Percentiles rank a stretch among this genome's conserved stretches.
Evolutionary conservation across 495 filamentous ascomycete genomes (phyloP).

Genomic region (Lasiosphaeria ovina): DNA sequence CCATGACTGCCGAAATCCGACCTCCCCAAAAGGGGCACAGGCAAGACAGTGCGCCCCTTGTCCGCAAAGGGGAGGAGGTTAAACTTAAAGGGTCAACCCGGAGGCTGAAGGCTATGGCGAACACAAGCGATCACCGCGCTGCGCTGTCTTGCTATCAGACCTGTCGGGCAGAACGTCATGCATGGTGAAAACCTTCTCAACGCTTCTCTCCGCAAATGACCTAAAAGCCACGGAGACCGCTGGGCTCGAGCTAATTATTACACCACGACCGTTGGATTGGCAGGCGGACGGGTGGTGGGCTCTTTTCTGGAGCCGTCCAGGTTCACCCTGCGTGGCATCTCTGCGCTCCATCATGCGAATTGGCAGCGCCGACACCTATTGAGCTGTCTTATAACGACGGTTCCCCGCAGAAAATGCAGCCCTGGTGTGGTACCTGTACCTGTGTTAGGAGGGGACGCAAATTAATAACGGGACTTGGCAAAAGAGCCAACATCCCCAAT

Average conservation of each 20-base stretch:
- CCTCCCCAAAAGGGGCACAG: not conserved
- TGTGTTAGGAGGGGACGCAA: conserved; percentile 21
- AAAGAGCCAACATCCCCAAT: conserved; percentile 17
- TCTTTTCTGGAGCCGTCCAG: too few species aligned
- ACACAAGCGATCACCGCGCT: not conserved
- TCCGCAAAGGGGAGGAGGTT: conserved; percentile 5
- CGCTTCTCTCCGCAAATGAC: too few species aligned
- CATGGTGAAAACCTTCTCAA: not conserved
- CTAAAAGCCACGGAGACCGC: too few species aligned
- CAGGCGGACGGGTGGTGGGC: too few species aligned
- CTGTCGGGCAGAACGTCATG: not conserved
- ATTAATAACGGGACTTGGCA: conserved; percentile 26
- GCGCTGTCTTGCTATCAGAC: not conserved
- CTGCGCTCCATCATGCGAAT: not conserved
- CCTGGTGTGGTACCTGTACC: conserved; percentile 7
- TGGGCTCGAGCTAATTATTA: too few species aligned
- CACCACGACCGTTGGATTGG: too few species aligned
- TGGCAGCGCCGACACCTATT: not conserved
- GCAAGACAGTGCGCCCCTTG: not conserved
- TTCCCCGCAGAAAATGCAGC: conserved; percentile 1
- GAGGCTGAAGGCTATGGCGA: not conserved
- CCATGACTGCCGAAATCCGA: not conserved
- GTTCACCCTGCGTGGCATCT: too few species aligned
- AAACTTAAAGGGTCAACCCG: conserved; percentile 1
- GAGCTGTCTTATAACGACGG: not conserved